Evolutionary conservation across 495 filamentous ascomycete genomes (phyloP), one percentile per base, ranked within the genome.

Genomic region (Neohortaea acidophila): DNA sequence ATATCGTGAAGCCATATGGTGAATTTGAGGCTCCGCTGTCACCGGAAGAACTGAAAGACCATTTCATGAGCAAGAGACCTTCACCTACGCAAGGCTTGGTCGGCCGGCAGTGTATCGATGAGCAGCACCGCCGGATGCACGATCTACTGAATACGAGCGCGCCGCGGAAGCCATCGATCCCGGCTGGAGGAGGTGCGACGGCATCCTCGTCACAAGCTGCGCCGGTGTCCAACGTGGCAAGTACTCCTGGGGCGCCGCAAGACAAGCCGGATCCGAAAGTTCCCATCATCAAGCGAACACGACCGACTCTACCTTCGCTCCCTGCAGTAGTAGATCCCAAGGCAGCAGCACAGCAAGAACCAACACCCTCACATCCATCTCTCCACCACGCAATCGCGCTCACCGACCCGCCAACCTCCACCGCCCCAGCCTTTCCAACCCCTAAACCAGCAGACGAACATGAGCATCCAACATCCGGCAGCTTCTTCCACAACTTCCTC

Each of bases 121-220:
- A 38, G 21, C 22, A 38, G 10, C 29, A 38, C 20, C 36, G 36
- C 7, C 11, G 20, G 14, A 13, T 38, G 14, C 23, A 27, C 21
- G 36, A 29, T 2, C 13, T 14, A 4, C 36, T 38, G 11, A 20
- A 15, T 21, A 20, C 10, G 32, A 34, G 19, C 8, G 7, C 17
- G 32, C 3, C 4, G 32, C 11, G 32, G 24, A 27, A 27, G 24
- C 8, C 8, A n/a, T 27, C n/a, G 24, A n/a, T 27, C 24, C 7
- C 7, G 24, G 24, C 7, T 27, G 24, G n/a, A 8, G 24, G n/a
- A 8, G 24, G 24, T 27, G 24, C 8, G 24, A 7, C 24, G n/a
- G 24, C 24, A 8, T 27, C 24, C n/a, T 7, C n/a, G 7, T 7
- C n/a, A 8, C 24, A 27, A n/a, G n/a, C n/a, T 27, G 24, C 24